Percentiles rank a stretch among this genome's conserved stretches.
Conservation (phyloP, 805 yeast species). For the Ogataea sp. region DNA sequence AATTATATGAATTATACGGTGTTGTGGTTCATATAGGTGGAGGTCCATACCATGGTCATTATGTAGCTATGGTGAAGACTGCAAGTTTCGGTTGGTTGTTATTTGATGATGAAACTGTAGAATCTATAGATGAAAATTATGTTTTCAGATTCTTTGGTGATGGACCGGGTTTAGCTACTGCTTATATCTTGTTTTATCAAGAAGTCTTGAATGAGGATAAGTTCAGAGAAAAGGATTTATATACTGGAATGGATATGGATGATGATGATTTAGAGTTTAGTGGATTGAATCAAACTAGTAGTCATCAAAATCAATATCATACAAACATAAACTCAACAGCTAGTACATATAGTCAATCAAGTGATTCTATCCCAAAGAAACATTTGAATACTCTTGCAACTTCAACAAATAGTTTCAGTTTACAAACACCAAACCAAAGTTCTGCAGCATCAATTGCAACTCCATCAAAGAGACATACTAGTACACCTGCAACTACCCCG, state of each 20-base stretch:
- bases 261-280: constrained; percentile 12
- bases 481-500: background rate
- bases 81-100: constrained; percentile 78
- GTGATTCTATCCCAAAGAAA: too few relatives aligned
- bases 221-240: constrained; percentile 21
- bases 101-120: constrained; percentile 94
- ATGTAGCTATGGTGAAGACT: constrained; percentile 78
- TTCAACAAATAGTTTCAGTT: too few relatives aligned
- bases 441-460: too few relatives aligned
- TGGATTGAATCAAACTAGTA: background rate
- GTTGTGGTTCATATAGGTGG: constrained; percentile 95
- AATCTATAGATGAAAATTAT: constrained; percentile 72
- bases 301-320: background rate
- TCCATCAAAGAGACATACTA: too few relatives aligned
- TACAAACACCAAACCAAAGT: too few relatives aligned
- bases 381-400: too few relatives aligned
- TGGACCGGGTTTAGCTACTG: constrained; percentile 81
- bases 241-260: constrained; percentile 21
- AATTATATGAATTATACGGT: constrained; percentile 72
- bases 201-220: constrained; percentile 36
- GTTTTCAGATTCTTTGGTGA: constrained; percentile 86
- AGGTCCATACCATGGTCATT: constrained; percentile 97
- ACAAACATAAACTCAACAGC: background rate
- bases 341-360: too few relatives aligned
- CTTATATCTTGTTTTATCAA: constrained; percentile 80